Conservation (phyloP, 306 rosid genomes). For the Trifolium fragiferum region DNA sequence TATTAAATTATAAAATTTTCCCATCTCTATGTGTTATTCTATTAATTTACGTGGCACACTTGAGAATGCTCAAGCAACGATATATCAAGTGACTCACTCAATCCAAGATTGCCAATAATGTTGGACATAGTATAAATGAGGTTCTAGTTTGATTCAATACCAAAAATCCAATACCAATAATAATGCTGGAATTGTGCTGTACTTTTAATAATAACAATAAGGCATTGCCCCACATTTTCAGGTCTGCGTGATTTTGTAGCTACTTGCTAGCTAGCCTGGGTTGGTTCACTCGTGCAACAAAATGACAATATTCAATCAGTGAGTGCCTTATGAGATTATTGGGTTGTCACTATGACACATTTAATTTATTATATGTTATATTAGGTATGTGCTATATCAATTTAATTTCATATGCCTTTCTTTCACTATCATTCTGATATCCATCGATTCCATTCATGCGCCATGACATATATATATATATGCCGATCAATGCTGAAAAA, state of each 20-base stretch:
- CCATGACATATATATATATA: not conserved
- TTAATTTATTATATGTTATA: not conserved
- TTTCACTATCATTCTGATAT: constrained; percentile 1
- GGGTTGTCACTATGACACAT: constrained; percentile 1
- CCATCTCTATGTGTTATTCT: not conserved
- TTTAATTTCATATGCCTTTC: not conserved
- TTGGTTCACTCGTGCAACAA: constrained; percentile 10
- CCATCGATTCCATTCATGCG: constrained; percentile 17
- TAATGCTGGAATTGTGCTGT: constrained; percentile 11
- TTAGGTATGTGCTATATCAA: not conserved
- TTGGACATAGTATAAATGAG: not conserved
- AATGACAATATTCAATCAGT: constrained; percentile 9
- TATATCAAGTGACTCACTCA: not conserved
- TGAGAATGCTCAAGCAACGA: not conserved
- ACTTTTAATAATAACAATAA: not conserved
- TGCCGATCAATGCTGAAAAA: not conserved
- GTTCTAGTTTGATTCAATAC: not conserved
- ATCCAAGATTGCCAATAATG: not conserved
- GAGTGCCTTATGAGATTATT: not conserved
- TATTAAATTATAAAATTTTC: not conserved
- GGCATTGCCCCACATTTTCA: constrained; percentile 1
- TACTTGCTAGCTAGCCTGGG: constrained; percentile 4
- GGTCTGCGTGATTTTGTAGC: not conserved
- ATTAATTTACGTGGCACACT: not conserved
- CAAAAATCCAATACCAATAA: not conserved